Percentiles rank a stretch among this genome's conserved stretches.
phyloP scores from a whole-genome alignment of 495 filamentous ascomycete species.

The Penicillium psychrofluorescens region DNA sequence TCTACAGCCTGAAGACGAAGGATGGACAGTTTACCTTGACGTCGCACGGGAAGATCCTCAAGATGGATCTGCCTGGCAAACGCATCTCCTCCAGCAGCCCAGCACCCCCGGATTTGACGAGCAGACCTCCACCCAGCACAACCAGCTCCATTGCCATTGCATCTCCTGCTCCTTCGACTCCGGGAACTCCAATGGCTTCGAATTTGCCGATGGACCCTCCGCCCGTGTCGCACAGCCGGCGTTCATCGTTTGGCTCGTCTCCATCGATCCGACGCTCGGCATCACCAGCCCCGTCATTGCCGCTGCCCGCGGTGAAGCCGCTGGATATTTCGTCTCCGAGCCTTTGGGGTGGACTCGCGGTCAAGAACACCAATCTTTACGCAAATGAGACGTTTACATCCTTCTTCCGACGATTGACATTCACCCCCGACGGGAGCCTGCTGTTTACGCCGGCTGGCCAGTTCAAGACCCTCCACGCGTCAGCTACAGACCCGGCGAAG shows the following conservation, averaged over 20 bases:
- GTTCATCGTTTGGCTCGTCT: constrained; percentile 92
- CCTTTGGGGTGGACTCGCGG: constrained; percentile 49
- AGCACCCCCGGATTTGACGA: constrained; percentile 71
- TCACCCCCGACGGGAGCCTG: constrained; percentile 90
- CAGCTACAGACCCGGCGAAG: constrained; percentile 59
- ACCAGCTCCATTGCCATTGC: constrained; percentile 55
- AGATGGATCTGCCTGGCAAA: constrained; percentile 85
- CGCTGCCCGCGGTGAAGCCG: constrained; percentile 93
- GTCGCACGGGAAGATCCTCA: constrained; percentile 64
- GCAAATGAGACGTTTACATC: constrained; percentile 97
- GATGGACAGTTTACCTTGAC: constrained; percentile 92
- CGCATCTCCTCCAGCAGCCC: constrained; percentile 90
- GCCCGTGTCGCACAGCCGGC: constrained; percentile 78
- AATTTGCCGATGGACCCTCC: constrained; percentile 97
- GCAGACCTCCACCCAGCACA: constrained; percentile 48
- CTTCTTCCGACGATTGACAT: constrained; percentile 91
- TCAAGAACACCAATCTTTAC: constrained; percentile 84
- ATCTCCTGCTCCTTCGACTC: constrained; percentile 84
- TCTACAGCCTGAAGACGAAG: constrained; percentile 92
- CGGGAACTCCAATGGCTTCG: constrained; percentile 86
- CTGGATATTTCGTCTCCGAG: constrained; percentile 79
- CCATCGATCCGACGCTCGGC: constrained; percentile 78
- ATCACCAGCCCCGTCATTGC: constrained; percentile 92
- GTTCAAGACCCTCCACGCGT: constrained; percentile 73
- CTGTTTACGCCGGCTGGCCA: constrained; percentile 95